A percentile compares a stretch with the other conserved stretches of the same genome.
phyloP scores from a whole-genome alignment of 164 flowering plant species.

The Vitis rotundifolia region DNA sequence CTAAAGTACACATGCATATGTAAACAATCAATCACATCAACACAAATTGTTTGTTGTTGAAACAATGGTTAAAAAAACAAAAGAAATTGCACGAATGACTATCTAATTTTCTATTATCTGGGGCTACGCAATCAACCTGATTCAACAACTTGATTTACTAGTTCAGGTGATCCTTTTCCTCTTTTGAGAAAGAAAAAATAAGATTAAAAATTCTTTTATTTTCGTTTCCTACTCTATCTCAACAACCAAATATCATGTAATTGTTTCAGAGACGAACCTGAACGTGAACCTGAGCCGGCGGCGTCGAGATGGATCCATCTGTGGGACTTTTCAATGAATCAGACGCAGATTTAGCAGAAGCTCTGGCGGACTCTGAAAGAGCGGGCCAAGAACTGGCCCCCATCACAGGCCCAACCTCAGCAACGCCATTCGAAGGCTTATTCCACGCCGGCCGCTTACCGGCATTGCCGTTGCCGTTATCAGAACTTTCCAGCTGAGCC shows the following conservation, averaged over 20 bases:
- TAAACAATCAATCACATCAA: background rate
- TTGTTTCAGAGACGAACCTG: slow-evolving; percentile 22
- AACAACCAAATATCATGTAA: background rate
- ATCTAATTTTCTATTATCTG: too few relatives aligned
- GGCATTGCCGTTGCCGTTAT: slow-evolving; percentile 27
- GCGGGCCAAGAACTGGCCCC: slow-evolving; percentile 45
- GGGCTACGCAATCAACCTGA: too few relatives aligned
- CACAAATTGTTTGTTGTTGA: too few relatives aligned
- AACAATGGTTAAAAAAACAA: too few relatives aligned
- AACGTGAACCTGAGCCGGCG: too few relatives aligned
- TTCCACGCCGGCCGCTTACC: slow-evolving; percentile 40
- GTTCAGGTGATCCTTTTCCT: background rate
- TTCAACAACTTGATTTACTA: background rate
- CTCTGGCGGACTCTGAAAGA: slow-evolving; percentile 33
- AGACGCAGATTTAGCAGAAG: slow-evolving; percentile 20
- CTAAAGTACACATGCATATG: slow-evolving; percentile 9
- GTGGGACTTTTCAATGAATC: slow-evolving; percentile 24
- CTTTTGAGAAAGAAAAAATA: slow-evolving; percentile 1
- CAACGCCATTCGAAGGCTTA: slow-evolving; percentile 31
- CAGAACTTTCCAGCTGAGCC: slow-evolving; percentile 10
- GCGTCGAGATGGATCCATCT: slow-evolving; percentile 19
- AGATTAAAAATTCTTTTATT: background rate
- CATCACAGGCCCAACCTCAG: slow-evolving; percentile 31
- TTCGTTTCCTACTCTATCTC: background rate
- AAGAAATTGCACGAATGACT: too few relatives aligned